phyloP scores from a whole-genome alignment of 179 eudicot species.

The Monotropa hypopitys region DNA sequence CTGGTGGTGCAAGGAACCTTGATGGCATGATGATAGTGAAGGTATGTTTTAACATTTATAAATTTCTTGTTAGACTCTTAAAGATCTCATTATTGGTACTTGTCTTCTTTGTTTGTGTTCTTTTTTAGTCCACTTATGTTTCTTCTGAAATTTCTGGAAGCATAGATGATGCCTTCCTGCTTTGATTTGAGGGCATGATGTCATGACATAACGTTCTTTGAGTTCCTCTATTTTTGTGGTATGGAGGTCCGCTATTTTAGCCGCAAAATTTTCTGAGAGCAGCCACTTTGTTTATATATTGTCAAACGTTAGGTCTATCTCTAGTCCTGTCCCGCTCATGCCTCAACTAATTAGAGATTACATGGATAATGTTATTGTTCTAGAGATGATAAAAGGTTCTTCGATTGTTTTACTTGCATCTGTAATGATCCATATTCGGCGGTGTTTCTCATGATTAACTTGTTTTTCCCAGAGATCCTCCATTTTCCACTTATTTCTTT shows the following conservation, averaged over 20 bases:
- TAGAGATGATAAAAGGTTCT: not conserved
- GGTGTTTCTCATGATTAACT: not conserved
- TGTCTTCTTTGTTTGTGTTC: not conserved
- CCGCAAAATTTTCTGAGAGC: too few relatives aligned
- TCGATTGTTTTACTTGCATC: not conserved
- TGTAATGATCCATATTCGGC: not conserved
- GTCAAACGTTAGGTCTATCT: too few relatives aligned
- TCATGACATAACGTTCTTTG: too few relatives aligned
- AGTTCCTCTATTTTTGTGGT: too few relatives aligned
- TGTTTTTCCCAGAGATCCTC: not conserved
- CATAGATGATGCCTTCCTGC: too few relatives aligned
- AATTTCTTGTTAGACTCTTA: not conserved
- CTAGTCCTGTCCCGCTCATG: too few relatives aligned
- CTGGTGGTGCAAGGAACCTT: constrained; percentile 94
- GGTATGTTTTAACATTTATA: constrained; percentile 24
- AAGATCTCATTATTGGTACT: not conserved
- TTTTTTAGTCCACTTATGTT: not conserved
- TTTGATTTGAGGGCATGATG: too few relatives aligned
- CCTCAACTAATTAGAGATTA: too few relatives aligned
- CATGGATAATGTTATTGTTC: too few relatives aligned
- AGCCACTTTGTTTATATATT: too few relatives aligned
- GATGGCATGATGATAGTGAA: constrained; percentile 93
- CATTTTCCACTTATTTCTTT: not conserved
- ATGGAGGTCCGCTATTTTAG: too few relatives aligned
- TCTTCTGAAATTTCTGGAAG: not conserved